Evolutionary conservation across 2,329 filamentous ascomycete species (phyloP).

Genomic region (Waltergamsia citrina): DNA sequence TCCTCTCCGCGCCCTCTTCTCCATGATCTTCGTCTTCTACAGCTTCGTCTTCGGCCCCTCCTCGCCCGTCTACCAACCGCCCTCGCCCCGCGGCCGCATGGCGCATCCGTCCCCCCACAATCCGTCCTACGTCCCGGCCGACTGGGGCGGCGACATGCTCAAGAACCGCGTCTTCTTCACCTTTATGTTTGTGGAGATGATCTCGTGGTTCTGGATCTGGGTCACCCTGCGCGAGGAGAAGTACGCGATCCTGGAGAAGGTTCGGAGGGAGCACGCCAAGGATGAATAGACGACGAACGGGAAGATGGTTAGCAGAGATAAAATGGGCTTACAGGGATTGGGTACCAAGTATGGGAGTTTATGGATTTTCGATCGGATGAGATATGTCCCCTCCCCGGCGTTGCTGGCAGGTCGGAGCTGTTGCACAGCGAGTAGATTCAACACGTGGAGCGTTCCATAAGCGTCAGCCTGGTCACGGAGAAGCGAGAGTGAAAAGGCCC

Average conservation of each 20-base stretch:
- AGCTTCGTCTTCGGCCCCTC: constrained; percentile 49
- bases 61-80: constrained; percentile 34
- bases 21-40: constrained; percentile 54
- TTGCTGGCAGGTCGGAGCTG: too few species aligned
- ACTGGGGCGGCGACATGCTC: constrained; percentile 54
- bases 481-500: too few species aligned
- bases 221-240: constrained; percentile 59
- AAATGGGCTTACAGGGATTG: not conserved
- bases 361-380: too few species aligned
- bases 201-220: constrained; percentile 83
- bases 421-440: too few species aligned
- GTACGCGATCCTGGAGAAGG: constrained; percentile 26
- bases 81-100: constrained; percentile 16
- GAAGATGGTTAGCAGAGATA: not conserved
- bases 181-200: constrained; percentile 74
- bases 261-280: constrained; percentile 18
- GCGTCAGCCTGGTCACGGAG: too few species aligned
- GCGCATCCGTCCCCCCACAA: constrained; percentile 23
- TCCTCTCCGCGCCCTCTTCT: constrained; percentile 55
- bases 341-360: too few species aligned
- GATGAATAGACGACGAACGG: not conserved
- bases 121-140: constrained; percentile 23
- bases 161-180: constrained; percentile 82
- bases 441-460: too few species aligned
- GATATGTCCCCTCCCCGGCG: too few species aligned